Evolutionary conservation across 208 protist genomes (phyloP).

Genomic region (Crithidia bombi): DNA sequence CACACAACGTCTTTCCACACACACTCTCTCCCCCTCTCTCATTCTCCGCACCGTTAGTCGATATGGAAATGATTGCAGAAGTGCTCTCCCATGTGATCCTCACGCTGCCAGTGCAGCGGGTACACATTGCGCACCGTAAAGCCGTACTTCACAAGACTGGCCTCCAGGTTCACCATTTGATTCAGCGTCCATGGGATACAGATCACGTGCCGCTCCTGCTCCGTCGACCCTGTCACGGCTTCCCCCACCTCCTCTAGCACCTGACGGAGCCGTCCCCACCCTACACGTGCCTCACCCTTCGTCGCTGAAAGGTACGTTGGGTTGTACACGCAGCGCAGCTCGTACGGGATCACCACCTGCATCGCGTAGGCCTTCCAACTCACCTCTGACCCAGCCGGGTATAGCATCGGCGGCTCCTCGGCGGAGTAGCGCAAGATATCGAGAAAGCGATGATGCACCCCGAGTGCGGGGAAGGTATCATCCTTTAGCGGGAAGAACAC

Average conservation of each 20-base stretch:
- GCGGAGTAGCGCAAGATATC: constrained; percentile 61
- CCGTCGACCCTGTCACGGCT: neutral
- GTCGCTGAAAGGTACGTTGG: constrained; percentile 77
- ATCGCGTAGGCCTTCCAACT: constrained; percentile 47
- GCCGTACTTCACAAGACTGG: constrained; percentile 84
- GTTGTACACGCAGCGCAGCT: constrained; percentile 77
- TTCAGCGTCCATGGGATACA: constrained; percentile 88
- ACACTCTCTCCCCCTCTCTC: neutral
- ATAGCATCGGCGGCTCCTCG: constrained; percentile 80
- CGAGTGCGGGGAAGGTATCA: constrained; percentile 82
- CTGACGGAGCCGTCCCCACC: constrained; percentile 79
- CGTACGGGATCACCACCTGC: constrained; percentile 72
- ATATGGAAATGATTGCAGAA: constrained; percentile 83
- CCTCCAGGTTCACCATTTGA: constrained; percentile 89
- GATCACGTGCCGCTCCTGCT: constrained; percentile 49
- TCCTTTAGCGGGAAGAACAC: constrained; percentile 73
- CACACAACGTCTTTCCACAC: neutral
- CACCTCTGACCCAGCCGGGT: constrained; percentile 55
- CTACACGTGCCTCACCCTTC: constrained; percentile 76
- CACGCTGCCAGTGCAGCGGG: constrained; percentile 75
- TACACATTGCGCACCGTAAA: constrained; percentile 72
- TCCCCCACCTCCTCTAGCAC: constrained; percentile 59
- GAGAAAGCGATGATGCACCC: constrained; percentile 81
- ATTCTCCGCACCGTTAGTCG: neutral
- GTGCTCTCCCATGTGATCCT: constrained; percentile 77